Evolutionary conservation across 768 basidiomycete species (phyloP).

Genomic region (Gymnopilus junonius): DNA sequence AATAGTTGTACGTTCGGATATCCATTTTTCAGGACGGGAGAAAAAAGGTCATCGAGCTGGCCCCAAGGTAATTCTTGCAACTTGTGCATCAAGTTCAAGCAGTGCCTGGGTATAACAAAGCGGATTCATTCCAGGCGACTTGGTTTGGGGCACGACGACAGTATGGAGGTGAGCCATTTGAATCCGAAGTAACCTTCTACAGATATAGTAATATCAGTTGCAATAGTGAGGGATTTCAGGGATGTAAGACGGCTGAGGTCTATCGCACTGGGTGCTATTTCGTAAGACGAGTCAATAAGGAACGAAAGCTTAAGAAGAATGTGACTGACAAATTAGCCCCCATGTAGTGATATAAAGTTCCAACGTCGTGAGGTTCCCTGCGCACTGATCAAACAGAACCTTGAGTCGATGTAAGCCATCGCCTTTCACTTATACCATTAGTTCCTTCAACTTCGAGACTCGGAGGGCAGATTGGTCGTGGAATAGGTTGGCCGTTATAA

Average conservation of each 20-base stretch:
- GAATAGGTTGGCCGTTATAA: background rate
- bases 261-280: background rate
- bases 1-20: background rate
- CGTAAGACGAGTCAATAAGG: background rate
- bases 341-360: background rate
- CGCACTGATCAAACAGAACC: background rate
- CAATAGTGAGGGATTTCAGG: background rate
- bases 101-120: background rate
- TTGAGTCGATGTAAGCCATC: background rate
- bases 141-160: background rate
- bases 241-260: background rate
- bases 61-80: background rate
- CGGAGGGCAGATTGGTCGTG: background rate
- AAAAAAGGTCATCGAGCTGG: background rate
- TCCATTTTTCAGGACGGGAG: background rate
- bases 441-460: background rate
- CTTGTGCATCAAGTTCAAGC: background rate
- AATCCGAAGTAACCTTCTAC: background rate
- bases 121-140: background rate
- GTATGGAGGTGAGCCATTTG: background rate
- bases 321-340: background rate
- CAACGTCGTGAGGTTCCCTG: background rate
- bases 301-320: background rate
- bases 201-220: background rate
- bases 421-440: background rate